Conservation (phyloP, 2,329 filamentous ascomycete species). For the Chaetomium sp. region DNA sequence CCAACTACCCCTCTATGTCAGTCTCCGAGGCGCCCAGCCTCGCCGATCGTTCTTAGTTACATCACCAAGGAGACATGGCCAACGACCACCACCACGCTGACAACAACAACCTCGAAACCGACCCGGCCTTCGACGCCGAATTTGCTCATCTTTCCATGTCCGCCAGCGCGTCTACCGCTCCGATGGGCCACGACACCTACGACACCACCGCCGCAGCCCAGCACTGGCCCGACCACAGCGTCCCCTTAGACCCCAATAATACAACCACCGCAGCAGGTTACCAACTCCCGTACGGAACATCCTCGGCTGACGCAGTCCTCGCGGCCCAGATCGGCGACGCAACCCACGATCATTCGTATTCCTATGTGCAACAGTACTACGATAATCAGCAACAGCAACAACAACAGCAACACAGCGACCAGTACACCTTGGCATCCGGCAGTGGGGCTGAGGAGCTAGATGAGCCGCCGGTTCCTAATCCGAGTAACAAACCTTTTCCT, state of each 20-base stretch:
- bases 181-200: neutral
- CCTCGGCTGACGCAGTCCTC: no score
- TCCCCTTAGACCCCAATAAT: no score
- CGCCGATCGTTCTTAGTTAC: slow-evolving; percentile 1
- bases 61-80: slow-evolving; percentile 8
- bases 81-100: neutral
- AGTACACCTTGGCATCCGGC: neutral
- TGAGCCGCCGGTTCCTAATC: neutral
- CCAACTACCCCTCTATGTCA: neutral
- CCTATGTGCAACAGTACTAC: no score
- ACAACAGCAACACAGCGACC: no score
- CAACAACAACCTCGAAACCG: neutral
- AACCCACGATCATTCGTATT: no score
- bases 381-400: no score
- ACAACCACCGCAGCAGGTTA: no score
- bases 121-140: neutral
- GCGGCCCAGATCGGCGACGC: no score
- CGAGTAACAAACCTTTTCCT: neutral
- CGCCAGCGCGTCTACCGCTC: neutral
- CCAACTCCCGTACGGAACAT: no score
- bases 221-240: no score
- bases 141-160: slow-evolving; percentile 1
- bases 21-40: neutral
- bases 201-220: neutral
- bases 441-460: neutral